Evolutionary conservation across 768 basidiomycete species (phyloP).

Genomic region (Arthromyces matolae): DNA sequence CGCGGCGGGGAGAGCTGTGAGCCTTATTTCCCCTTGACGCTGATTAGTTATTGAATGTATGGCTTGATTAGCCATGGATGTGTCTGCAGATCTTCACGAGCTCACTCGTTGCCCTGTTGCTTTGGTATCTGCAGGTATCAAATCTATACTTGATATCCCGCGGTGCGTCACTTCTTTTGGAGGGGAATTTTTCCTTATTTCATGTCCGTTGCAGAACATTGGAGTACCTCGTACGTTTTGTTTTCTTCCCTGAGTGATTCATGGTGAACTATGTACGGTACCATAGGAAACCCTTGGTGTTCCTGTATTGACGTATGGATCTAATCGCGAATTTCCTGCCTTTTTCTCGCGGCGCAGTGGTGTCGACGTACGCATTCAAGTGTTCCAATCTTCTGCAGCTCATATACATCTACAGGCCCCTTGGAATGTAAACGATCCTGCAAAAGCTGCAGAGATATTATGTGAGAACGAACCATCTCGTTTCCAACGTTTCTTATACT

Average conservation of each 20-base stretch:
- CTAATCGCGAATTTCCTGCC: conserved; percentile 84
- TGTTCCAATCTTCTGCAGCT: background rate
- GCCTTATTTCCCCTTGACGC: conserved; percentile 5
- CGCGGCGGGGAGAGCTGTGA: conserved; percentile 45
- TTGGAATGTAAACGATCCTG: conserved; percentile 66
- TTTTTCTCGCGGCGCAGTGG: conserved; percentile 89
- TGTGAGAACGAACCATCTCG: conserved; percentile 39
- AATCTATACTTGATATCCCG: conserved; percentile 92
- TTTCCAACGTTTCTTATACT: background rate
- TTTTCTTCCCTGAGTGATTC: background rate
- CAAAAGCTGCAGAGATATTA: conserved; percentile 69
- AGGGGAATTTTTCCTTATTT: background rate
- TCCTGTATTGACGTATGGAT: conserved; percentile 77
- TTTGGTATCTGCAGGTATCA: conserved; percentile 89
- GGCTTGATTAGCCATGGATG: conserved; percentile 69
- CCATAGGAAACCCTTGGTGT: conserved; percentile 91
- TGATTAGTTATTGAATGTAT: background rate
- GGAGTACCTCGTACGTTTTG: conserved; percentile 62
- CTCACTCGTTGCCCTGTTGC: conserved; percentile 87
- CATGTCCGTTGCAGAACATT: conserved; percentile 51
- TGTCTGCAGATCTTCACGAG: conserved; percentile 92
- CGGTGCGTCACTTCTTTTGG: conserved; percentile 37
- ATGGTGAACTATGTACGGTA: background rate
- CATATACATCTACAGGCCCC: conserved; percentile 55
- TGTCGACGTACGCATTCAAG: conserved; percentile 49